Conservation (phyloP, 2,329 filamentous ascomycete genomes). For the Alternaria sp. region DNA sequence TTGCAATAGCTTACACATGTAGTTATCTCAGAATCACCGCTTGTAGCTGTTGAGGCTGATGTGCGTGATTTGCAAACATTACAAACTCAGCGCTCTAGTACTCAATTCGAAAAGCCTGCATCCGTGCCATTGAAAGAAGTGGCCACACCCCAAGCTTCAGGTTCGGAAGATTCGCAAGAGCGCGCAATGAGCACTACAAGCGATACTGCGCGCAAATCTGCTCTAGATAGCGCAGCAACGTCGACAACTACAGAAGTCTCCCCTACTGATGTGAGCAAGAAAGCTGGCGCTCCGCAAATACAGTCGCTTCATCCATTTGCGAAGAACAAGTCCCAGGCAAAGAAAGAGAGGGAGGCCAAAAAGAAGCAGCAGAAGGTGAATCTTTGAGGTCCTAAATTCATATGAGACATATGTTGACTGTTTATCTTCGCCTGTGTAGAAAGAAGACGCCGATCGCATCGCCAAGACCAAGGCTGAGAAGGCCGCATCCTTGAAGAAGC, state of each 20-base stretch:
- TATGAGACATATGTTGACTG: background rate
- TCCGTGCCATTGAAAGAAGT: background rate
- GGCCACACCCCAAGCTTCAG: background rate
- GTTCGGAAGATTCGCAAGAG: background rate
- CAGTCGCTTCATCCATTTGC: constrained; percentile 43
- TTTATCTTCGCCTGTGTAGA: constrained; percentile 8
- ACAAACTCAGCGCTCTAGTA: background rate
- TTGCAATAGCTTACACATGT: background rate
- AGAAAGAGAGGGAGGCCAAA: constrained; percentile 47
- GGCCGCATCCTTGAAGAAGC: constrained; percentile 9
- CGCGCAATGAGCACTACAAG: background rate
- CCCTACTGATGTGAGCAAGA: constrained; percentile 22
- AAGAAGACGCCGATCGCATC: constrained; percentile 24
- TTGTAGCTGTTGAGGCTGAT: background rate
- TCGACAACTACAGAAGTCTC: background rate
- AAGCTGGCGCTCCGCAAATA: constrained; percentile 35
- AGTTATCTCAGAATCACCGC: background rate
- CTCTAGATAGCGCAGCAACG: background rate
- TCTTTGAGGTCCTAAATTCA: background rate
- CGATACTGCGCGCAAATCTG: background rate
- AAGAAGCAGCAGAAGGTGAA: constrained; percentile 44
- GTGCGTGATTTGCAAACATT: background rate
- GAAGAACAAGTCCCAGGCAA: constrained; percentile 38
- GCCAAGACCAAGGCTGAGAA: constrained; percentile 19
- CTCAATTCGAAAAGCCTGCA: background rate